These are phyloP conservation scores for Eucalyptus virginea DNA, from an alignment of 345 rosid genomes.

Conservation along the genomic window DNA sequence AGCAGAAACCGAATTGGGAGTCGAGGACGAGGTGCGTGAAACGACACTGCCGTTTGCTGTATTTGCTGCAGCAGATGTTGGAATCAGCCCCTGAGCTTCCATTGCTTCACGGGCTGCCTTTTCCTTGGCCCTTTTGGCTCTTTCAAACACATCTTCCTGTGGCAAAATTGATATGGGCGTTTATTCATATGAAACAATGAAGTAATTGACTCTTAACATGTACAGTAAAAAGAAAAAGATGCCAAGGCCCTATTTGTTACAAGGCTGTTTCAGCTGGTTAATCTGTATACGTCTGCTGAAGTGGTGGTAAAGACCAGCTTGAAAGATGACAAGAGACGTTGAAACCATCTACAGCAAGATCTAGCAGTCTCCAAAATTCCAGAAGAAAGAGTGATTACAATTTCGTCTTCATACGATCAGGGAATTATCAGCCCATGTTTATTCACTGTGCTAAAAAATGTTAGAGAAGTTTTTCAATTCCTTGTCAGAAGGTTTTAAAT, in stretches of 20 bases:
- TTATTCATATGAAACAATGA: neutral
- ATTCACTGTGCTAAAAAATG: neutral
- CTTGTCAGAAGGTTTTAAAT: neutral
- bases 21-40: constrained; percentile 1
- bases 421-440: neutral
- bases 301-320: neutral
- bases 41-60: neutral
- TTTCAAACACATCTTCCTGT: constrained; percentile 77
- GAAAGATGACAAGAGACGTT: neutral
- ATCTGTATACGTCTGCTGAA: neutral
- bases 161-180: neutral
- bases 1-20: neutral
- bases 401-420: neutral
- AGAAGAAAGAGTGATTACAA: neutral
- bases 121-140: constrained; percentile 77
- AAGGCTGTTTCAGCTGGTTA: neutral
- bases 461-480: neutral
- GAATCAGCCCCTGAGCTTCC: constrained; percentile 40
- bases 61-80: constrained; percentile 9
- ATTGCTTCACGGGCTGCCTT: constrained; percentile 63
- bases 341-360: neutral
- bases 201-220: neutral
- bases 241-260: neutral
- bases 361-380: neutral
- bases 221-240: neutral